Evolutionary conservation across 1,284 basidiomycete genomes (phyloP).

Genomic region (Volvariella volvacea): DNA sequence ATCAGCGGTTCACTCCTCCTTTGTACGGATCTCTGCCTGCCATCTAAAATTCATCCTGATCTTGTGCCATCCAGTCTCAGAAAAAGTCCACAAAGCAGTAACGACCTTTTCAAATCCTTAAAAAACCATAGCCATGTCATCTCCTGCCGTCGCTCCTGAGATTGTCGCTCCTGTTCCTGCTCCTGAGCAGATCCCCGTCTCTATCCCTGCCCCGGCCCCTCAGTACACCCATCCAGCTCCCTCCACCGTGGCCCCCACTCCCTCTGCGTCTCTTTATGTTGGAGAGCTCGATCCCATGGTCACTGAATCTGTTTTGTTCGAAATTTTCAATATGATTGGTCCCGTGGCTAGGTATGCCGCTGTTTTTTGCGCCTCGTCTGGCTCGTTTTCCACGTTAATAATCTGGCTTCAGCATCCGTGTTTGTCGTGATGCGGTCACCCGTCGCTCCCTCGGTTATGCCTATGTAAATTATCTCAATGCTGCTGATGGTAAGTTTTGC

Average conservation of each 20-base stretch:
- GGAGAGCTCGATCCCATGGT: conserved; percentile 98
- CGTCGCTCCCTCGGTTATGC: conserved; percentile 99
- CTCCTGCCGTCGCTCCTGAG: conserved; percentile 37
- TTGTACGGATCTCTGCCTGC: conserved; percentile 32
- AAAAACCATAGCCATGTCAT: conserved; percentile 52
- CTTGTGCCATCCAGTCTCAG: conserved; percentile 39
- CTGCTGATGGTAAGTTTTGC: conserved; percentile 72
- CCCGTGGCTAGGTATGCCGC: conserved; percentile 83
- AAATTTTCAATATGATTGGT: conserved; percentile 99
- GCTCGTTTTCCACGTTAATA: conserved; percentile 6
- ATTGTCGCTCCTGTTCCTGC: conserved; percentile 27
- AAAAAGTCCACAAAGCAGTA: conserved; percentile 84
- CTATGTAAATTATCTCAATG: conserved; percentile 99
- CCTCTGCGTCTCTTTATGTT: conserved; percentile 95
- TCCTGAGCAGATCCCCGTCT: conserved; percentile 18
- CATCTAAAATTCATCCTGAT: conserved; percentile 9
- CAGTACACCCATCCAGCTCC: conserved; percentile 53
- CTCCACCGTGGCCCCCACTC: conserved; percentile 53
- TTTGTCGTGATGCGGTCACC: conserved; percentile 99
- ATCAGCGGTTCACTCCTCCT: conserved; percentile 66
- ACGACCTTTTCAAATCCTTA: conserved; percentile 57
- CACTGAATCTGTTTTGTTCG: conserved; percentile 99
- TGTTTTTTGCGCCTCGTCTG: conserved; percentile 8
- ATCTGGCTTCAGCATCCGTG: conserved; percentile 75
- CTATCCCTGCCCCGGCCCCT: conserved; percentile 38